Evolutionary conservation across 2,329 filamentous ascomycete species (phyloP).

Genomic region (Stylonectria norvegica): DNA sequence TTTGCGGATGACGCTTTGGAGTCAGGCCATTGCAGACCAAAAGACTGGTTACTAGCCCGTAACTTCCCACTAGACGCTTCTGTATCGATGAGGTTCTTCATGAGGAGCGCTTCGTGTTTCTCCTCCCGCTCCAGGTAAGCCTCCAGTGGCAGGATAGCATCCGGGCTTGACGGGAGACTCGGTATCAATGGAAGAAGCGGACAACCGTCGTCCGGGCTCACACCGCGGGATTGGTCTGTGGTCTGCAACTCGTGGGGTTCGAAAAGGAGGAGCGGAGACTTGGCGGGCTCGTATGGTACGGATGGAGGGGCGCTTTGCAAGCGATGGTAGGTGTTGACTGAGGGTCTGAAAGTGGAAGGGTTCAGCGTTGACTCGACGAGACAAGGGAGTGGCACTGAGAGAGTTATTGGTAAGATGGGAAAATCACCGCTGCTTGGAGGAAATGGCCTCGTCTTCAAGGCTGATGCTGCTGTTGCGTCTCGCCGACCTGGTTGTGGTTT

Average conservation of each 20-base stretch:
- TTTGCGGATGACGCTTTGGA: no score
- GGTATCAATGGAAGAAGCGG: conserved; percentile 10
- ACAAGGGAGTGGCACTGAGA: no score
- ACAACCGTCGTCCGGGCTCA: not conserved
- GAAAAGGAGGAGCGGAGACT: conserved; percentile 5
- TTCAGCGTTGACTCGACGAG: no score
- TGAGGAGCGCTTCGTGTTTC: conserved; percentile 9
- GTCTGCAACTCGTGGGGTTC: conserved; percentile 2
- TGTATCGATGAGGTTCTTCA: conserved; percentile 3
- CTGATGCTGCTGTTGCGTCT: conserved; percentile 21
- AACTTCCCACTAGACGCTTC: conserved; percentile 10
- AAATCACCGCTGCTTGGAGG: conserved; percentile 3
- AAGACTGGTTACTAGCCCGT: no score
- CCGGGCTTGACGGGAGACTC: conserved; percentile 4
- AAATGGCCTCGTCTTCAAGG: conserved; percentile 14
- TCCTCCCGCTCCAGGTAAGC: conserved; percentile 16
- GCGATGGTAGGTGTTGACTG: not conserved
- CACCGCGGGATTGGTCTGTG: not conserved
- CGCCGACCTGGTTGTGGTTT: not conserved
- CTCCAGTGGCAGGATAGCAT: conserved; percentile 10
- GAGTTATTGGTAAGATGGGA: no score
- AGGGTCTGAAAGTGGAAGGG: no score
- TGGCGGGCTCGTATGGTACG: conserved; percentile 1
- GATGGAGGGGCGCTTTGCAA: conserved; percentile 3
- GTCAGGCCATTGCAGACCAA: no score